Evolutionary conservation across 108 stramenopile species (phyloP).

Genomic region (Fragilariopsis cylindrus): DNA sequence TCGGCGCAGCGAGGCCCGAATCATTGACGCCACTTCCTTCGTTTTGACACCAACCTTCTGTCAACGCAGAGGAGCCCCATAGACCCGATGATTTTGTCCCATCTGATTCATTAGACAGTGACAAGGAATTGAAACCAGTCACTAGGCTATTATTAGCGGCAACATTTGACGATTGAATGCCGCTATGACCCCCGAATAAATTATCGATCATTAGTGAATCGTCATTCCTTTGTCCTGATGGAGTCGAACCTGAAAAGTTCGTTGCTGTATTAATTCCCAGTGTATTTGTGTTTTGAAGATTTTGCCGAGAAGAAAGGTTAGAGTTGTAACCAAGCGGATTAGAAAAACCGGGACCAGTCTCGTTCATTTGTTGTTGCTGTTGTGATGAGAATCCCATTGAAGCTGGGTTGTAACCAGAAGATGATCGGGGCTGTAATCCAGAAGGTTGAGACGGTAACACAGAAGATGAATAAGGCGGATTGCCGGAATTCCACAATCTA

Average conservation of each 20-base stretch:
- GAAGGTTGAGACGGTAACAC: slow-evolving; percentile 8
- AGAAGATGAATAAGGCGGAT: slow-evolving; percentile 3
- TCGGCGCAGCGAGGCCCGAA: background rate
- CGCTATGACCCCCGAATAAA: slow-evolving; percentile 35
- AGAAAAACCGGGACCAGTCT: background rate
- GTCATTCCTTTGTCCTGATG: slow-evolving; percentile 8
- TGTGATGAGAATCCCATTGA: slow-evolving; percentile 16
- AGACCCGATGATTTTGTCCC: slow-evolving; percentile 15
- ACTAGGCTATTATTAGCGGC: slow-evolving; percentile 15
- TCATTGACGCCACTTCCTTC: background rate
- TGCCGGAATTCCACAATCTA: slow-evolving; percentile 4
- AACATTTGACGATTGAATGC: background rate
- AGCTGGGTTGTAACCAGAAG: background rate
- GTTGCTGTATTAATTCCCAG: background rate
- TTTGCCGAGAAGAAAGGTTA: background rate
- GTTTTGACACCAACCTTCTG: slow-evolving; percentile 8
- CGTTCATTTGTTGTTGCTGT: slow-evolving; percentile 7
- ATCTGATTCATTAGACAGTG: slow-evolving; percentile 2
- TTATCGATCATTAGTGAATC: slow-evolving; percentile 52
- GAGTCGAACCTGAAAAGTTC: background rate
- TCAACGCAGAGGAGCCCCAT: slow-evolving; percentile 21
- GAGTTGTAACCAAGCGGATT: slow-evolving; percentile 1
- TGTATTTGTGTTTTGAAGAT: background rate
- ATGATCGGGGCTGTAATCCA: slow-evolving; percentile 3
- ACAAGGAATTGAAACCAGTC: slow-evolving; percentile 27